Base-by-base conservation (phyloP, 83 land plant genomes). In the Picea mariana region DNA sequence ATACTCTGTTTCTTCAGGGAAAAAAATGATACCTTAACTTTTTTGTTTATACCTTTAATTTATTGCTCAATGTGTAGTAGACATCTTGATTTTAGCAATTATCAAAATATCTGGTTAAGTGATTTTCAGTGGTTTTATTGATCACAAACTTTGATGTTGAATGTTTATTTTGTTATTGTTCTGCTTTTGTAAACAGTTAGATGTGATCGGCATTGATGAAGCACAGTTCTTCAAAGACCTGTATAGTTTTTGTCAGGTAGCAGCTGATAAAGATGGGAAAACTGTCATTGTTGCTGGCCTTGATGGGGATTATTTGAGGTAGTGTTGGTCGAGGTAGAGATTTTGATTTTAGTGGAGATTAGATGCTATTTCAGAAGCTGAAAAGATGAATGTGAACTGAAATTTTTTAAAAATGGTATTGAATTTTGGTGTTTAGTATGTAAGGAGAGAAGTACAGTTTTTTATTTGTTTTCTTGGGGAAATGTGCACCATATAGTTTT, bases 191-290 rank as follows among this genome's bases (percentile, higher is more conserved):
- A 52, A 13, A 73, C 94, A 97, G 99, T 40, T 91, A 69, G 95
- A 97, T 83, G 96, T 95, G 80, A 95, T 97, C 71, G 99, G 99
- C n/a, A 97, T 97, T 79, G 99, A 97, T 83, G 99, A 97, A 84
- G 99, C 98, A 63, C 99, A 97, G 80, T 97, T 97, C 81, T 93
- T 97, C 79, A 88, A 80, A 40, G 99, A 97, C 82, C 95, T 97
- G 6, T 89, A 90, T 78, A 93, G 94, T 55, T 97, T 97, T 81
- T 97, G 99, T 72, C 81, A 91, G 71, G 82, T 86, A 80, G 98
- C 99, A 83, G 99, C 98, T 84, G 99, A 97, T 75, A 84, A 79
- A 67, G 98, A 97, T 83, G 96, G 94, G 44, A 97, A 97, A 81
- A 95, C 87, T 81, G 89, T 97, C 3, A 87, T 97, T 81, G 92